Evolutionary conservation across 1,139 yeast species (phyloP), one percentile per base, ranked within the genome.

Genomic region (Yamadazyma atlantica): DNA sequence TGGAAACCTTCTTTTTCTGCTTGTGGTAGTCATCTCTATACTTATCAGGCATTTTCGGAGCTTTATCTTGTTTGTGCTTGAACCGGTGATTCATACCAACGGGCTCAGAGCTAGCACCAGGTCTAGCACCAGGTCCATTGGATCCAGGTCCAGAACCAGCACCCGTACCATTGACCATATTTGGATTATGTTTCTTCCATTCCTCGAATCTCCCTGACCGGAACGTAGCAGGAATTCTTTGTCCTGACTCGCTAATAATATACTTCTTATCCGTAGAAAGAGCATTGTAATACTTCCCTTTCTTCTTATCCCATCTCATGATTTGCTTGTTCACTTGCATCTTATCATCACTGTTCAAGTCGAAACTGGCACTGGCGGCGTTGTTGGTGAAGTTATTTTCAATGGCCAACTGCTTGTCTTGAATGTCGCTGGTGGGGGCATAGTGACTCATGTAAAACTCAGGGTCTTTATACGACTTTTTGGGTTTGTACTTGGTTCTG

Each of bases 191-290:
- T 49, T 82, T 75, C 56, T 83, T 85, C 98, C 97, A 92, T 36
- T 83, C 84, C 42, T 89, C 97, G 55, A 79, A 92, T 51, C 89
- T 81, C 38, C 99, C 99, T 4, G 95, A 83, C 55, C 87, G 75
- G 64, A 83, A 89, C 15, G 95, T 75, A 1, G 98, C 98, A 4
- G 98, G 97, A 40, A 94, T 81, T 60, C 79, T 80, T 53, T 86
- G 90, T 7, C 99, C 99, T 60, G 88, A 83, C 60, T 94, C 99
- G 47, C 97, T 95, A 48, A 89, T 84, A 53, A 94, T 92, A 60
- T 75, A 92, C 64, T 87, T 90, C 59, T 83, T 80, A 54, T 86
- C 92, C 18, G 85, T 77, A 41, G 94, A 86, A 51, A 79, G 82
- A 14, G 87, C 73, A 57, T 89, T 88, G 56, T 90, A 76, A 60